These are phyloP conservation scores for Solanum verrucosum DNA, from an alignment of 257 asterid species.

Conservation along the genomic window DNA sequence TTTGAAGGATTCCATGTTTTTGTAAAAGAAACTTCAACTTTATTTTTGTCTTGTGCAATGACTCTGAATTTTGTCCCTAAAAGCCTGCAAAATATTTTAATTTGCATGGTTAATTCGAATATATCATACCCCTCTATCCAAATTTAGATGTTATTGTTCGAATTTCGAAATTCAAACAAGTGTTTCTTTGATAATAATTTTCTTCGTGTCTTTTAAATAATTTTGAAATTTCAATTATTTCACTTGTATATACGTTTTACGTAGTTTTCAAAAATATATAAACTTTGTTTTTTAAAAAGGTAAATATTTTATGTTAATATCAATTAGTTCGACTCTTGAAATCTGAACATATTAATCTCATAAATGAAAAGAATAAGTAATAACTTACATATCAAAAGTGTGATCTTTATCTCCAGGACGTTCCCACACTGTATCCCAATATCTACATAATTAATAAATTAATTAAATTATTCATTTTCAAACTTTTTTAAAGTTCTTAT, in stretches of 20 bases:
- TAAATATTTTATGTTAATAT: not conserved
- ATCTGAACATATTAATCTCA: not conserved
- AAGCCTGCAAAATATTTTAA: constrained; percentile 18
- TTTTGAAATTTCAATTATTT: not conserved
- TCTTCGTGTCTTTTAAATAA: not conserved
- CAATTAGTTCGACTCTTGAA: not conserved
- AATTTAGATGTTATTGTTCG: not conserved
- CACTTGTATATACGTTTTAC: not conserved
- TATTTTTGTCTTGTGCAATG: constrained; percentile 28
- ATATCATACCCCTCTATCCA: not conserved
- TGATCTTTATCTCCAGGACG: constrained; percentile 30
- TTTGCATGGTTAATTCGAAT: not conserved
- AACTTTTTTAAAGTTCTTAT: not conserved
- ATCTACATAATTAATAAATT: constrained; percentile 20
- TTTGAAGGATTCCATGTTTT: constrained; percentile 26
- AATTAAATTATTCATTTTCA: not conserved
- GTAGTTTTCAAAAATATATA: not conserved
- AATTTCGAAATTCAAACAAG: not conserved
- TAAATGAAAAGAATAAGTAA: not conserved
- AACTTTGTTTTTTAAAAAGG: not conserved
- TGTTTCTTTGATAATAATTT: not conserved
- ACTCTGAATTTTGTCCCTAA: constrained; percentile 21
- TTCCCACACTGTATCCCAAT: constrained; percentile 73
- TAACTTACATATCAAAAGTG: constrained; percentile 30
- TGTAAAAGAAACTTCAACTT: constrained; percentile 42